Conservation (phyloP, 352 stramenopile genomes). For the Elongisporangium undulatum region DNA sequence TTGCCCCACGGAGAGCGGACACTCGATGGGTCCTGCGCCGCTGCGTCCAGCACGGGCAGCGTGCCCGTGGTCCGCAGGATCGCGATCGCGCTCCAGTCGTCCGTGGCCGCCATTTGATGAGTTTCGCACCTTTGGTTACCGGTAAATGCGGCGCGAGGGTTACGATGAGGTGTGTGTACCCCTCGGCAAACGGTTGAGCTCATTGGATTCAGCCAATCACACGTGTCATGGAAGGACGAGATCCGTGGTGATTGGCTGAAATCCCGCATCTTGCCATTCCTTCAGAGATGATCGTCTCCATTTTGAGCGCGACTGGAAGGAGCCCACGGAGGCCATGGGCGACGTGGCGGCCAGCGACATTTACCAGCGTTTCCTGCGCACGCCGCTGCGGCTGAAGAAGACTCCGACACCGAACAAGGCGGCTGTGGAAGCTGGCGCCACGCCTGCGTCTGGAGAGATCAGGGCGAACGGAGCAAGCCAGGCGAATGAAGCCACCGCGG, state of each 20-base stretch:
- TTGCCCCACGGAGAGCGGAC: slow-evolving; percentile 47
- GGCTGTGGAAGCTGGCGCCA: not conserved
- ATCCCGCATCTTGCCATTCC: not conserved
- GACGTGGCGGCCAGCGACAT: slow-evolving; percentile 23
- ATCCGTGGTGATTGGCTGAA: not conserved
- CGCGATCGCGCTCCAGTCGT: slow-evolving; percentile 13
- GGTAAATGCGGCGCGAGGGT: not conserved
- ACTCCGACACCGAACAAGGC: not conserved
- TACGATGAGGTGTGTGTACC: no score
- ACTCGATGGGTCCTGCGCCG: slow-evolving; percentile 14
- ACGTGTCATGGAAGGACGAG: not conserved
- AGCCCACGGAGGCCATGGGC: slow-evolving; percentile 12
- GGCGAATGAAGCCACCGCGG: not conserved
- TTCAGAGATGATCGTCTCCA: slow-evolving; percentile 6
- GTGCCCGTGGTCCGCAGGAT: slow-evolving; percentile 36
- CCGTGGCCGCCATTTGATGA: not conserved
- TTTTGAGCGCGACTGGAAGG: not conserved
- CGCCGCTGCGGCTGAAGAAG: slow-evolving; percentile 38
- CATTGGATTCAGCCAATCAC: not conserved
- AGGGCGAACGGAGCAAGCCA: not conserved
- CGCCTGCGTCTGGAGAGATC: not conserved
- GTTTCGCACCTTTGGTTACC: not conserved
- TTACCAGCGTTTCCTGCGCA: slow-evolving; percentile 39
- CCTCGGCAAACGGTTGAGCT: no score
- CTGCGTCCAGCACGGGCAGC: slow-evolving; percentile 32